Evolutionary conservation across 148 eudicot species (phyloP).

Genomic region (Rhododendron vialii): DNA sequence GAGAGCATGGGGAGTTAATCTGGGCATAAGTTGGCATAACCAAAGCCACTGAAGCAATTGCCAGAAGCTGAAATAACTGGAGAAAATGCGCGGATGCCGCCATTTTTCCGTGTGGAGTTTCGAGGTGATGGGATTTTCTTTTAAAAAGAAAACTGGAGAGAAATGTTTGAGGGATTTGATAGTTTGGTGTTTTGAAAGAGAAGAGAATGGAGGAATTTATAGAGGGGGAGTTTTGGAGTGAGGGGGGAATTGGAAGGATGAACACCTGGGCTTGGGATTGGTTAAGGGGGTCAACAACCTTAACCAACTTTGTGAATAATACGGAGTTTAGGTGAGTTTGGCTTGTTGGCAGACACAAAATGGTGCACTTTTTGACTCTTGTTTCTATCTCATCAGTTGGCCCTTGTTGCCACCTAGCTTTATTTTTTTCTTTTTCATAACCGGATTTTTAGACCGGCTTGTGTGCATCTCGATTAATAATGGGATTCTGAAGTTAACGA

Average conservation of each 20-base stretch:
- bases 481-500: accelerated
- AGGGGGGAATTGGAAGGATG: not conserved
- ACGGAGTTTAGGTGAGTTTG: slow-evolving; percentile 18
- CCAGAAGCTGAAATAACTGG: slow-evolving; percentile 9
- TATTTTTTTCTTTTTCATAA: no score
- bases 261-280: slow-evolving; percentile 40
- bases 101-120: not conserved
- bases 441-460: accelerated
- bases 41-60: slow-evolving; percentile 12
- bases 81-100: not conserved
- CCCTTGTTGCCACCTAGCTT: not conserved
- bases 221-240: slow-evolving; percentile 13
- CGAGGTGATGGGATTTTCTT: not conserved
- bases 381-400: not conserved
- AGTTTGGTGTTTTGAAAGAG: slow-evolving; percentile 10
- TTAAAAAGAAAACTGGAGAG: no score
- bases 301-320: slow-evolving; percentile 24
- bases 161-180: not conserved
- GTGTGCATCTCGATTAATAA: not conserved
- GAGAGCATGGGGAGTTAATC: slow-evolving; percentile 42
- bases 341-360: not conserved
- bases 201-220: slow-evolving; percentile 26
- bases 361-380: not conserved
- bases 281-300: slow-evolving; percentile 62
- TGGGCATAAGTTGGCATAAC: slow-evolving; percentile 27